Conservation (phyloP, 176 grass and related monocot genomes). For the Puccinellia tenuiflora region DNA sequence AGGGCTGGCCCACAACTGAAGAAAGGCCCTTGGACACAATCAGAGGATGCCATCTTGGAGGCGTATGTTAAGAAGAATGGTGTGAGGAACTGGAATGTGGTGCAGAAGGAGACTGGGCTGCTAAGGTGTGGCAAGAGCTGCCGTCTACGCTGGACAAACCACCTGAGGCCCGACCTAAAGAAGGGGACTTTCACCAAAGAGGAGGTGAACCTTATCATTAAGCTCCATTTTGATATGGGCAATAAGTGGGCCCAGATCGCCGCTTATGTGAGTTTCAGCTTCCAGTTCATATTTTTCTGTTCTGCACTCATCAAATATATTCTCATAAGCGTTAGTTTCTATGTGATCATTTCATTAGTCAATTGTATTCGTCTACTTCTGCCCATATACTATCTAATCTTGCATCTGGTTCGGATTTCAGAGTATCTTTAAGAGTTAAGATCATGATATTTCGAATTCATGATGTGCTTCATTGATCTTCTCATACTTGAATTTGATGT, state of each 20-base stretch:
- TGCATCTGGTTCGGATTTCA: background rate
- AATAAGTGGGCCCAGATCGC: constrained; percentile 89
- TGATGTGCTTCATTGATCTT: background rate
- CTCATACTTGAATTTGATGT: constrained; percentile 6
- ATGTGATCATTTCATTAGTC: background rate
- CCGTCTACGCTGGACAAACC: constrained; percentile 82
- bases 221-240: constrained; percentile 61
- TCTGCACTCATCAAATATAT: background rate
- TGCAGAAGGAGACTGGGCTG: constrained; percentile 74
- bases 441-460: background rate
- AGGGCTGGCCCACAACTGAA: constrained; percentile 32
- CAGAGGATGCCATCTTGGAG: constrained; percentile 64
- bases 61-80: constrained; percentile 73
- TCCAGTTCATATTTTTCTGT: background rate
- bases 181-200: constrained; percentile 66
- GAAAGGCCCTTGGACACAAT: constrained; percentile 78
- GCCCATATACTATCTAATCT: background rate
- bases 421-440: background rate
- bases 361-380: background rate
- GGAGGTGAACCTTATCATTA: constrained; percentile 64
- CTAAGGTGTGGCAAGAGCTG: constrained; percentile 83
- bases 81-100: constrained; percentile 78
- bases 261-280: constrained; percentile 46
- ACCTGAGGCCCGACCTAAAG: constrained; percentile 71
- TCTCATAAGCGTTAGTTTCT: background rate